Conservation (phyloP, 1,139 yeast genomes). For the Chernovozyma aurita region DNA sequence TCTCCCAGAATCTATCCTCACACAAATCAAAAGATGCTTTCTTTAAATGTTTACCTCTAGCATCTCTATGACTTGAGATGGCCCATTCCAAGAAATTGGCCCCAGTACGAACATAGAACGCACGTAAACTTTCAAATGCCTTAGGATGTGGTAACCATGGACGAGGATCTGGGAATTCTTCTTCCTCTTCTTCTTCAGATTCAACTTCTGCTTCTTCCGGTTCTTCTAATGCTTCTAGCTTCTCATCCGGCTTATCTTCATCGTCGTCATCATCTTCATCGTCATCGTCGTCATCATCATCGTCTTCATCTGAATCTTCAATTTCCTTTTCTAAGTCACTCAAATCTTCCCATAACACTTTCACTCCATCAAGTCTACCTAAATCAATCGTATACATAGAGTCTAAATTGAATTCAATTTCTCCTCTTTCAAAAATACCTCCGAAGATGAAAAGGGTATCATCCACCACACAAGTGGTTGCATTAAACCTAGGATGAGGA, state of each 20-base stretch:
- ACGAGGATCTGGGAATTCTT: slow-evolving; percentile 81
- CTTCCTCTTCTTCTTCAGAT: slow-evolving; percentile 57
- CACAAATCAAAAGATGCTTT: slow-evolving; percentile 86
- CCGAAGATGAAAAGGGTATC: slow-evolving; percentile 86
- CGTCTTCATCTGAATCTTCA: slow-evolving; percentile 39
- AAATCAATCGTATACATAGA: slow-evolving; percentile 83
- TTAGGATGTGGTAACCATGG: slow-evolving; percentile 98
- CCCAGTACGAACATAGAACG: slow-evolving; percentile 82
- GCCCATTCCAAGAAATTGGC: slow-evolving; percentile 91
- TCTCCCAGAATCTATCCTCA: slow-evolving; percentile 98
- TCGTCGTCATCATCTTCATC: slow-evolving; percentile 65
- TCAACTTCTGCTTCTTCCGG: slow-evolving; percentile 55
- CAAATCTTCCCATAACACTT: slow-evolving; percentile 86
- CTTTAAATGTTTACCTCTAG: slow-evolving; percentile 89
- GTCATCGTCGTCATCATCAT: slow-evolving; percentile 47
- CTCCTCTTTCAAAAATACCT: slow-evolving; percentile 87
- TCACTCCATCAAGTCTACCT: slow-evolving; percentile 83
- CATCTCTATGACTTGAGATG: slow-evolving; percentile 74
- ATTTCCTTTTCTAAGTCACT: slow-evolving; percentile 28
- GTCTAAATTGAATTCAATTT: slow-evolving; percentile 77
- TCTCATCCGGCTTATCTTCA: slow-evolving; percentile 51
- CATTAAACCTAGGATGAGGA: slow-evolving; percentile 89
- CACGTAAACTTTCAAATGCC: slow-evolving; percentile 82
- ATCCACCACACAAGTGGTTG: slow-evolving; percentile 80
- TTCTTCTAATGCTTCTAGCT: slow-evolving; percentile 44